A percentile compares a stretch with the other conserved stretches of the same genome.
These are phyloP conservation scores for Paracorniculantispora psalliotae DNA, from an alignment of 2,329 filamentous ascomycete genomes.

Conservation along the genomic window DNA sequence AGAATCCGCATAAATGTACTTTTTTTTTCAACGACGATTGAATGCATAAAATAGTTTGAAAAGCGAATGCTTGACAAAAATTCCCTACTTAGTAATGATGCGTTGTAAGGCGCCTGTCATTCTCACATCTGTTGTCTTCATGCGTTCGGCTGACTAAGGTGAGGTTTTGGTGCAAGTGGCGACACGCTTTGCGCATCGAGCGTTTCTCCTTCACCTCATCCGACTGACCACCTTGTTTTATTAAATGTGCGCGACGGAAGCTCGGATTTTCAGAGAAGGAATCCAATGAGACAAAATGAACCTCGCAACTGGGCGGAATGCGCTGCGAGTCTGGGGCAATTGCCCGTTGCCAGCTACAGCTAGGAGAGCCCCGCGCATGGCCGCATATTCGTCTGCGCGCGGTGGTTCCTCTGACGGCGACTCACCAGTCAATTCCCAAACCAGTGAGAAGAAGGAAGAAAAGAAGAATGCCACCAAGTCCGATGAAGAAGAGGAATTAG, in stretches of 20 bases:
- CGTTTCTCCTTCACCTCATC: neutral
- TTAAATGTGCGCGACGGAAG: neutral
- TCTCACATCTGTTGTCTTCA: neutral
- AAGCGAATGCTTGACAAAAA: no score
- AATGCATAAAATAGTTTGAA: neutral
- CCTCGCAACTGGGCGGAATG: neutral
- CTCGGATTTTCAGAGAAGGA: neutral
- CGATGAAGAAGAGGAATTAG: constrained; percentile 21
- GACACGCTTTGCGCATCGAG: neutral
- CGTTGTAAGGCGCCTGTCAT: no score
- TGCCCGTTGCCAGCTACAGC: neutral
- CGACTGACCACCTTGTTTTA: neutral
- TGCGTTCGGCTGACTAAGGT: constrained; percentile 5
- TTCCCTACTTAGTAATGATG: no score
- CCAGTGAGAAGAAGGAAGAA: constrained; percentile 9
- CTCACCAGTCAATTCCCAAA: neutral
- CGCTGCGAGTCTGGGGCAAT: constrained; percentile 1
- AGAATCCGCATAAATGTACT: neutral
- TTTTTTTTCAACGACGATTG: neutral
- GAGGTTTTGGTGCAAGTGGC: constrained; percentile 4
- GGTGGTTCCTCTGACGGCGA: neutral
- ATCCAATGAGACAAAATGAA: neutral
- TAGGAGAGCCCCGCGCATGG: neutral
- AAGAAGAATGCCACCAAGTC: neutral
- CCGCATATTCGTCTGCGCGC: constrained; percentile 1